These are phyloP conservation scores for Aspergillus fumigatus DNA, from an alignment of 2,329 filamentous ascomycete genomes.

Conservation along the genomic window DNA sequence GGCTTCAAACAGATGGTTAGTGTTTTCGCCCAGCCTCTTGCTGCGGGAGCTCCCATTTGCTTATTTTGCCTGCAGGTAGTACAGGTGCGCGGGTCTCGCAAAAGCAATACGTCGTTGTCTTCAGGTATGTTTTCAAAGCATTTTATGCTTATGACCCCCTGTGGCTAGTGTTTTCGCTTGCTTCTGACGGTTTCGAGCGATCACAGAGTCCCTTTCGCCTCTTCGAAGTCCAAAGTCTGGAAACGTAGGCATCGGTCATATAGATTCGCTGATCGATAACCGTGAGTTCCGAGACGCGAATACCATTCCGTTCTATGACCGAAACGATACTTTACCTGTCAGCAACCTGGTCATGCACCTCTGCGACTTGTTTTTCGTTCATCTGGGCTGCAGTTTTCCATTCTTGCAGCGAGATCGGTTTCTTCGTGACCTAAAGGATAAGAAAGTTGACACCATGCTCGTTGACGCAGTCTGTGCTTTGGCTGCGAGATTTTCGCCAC, in stretches of 20 bases:
- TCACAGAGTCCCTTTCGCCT: constrained; percentile 33
- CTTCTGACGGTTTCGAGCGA: neutral
- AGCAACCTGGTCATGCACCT: constrained; percentile 71
- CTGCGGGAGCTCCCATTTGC: constrained; percentile 2
- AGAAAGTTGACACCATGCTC: constrained; percentile 75
- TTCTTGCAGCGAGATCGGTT: constrained; percentile 73
- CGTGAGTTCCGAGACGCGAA: constrained; percentile 32
- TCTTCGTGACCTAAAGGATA: constrained; percentile 70
- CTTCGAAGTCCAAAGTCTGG: constrained; percentile 30
- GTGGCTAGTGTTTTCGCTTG: neutral
- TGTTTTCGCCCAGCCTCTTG: neutral
- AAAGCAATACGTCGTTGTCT: constrained; percentile 37
- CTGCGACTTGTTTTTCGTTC: constrained; percentile 73
- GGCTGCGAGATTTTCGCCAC: constrained; percentile 71
- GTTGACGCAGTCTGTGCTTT: constrained; percentile 83
- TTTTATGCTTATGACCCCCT: neutral
- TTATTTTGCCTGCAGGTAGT: constrained; percentile 51
- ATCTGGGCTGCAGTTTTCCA: constrained; percentile 80
- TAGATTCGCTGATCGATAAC: constrained; percentile 18
- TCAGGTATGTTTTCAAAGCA: constrained; percentile 26
- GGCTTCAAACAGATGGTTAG: constrained; percentile 87
- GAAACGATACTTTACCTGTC: constrained; percentile 64
- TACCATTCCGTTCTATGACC: constrained; percentile 68
- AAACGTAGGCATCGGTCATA: constrained; percentile 15
- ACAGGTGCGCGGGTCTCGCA: constrained; percentile 54